Base-by-base conservation (phyloP, 257 asterid genomes). In the Marsdenia floribunda region DNA sequence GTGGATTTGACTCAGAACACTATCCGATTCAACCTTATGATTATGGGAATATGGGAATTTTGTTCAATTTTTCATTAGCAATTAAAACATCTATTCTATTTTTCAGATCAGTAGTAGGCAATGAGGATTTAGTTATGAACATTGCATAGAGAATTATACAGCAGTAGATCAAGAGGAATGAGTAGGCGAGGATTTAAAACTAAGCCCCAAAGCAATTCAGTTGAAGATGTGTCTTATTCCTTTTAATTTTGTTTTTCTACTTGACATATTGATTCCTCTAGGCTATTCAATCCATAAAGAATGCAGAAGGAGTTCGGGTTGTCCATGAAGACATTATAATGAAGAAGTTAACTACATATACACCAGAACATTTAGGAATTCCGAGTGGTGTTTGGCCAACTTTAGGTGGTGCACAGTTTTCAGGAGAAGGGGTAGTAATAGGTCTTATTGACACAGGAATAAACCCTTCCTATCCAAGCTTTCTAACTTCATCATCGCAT, bases 371-470 rank as follows among this genome's bases (percentile, higher is more conserved):
- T 69, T 74, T 90, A 76, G 90, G 89, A n/a, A 76, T 90, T 10
- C 83, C 80, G 0, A 58, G 21, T 6, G 86, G 84, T 40, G 88
- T 83, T 60, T 90, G 96, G 96, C 89, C 86, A 5, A 73, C 77
- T 59, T 70, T 87, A 58, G 96, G 94, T 22, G 94, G 90, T 52
- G 65, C 87, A 10, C 70, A 18, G 18, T 63, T 71, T 49, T 86
- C 94, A 19, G 94, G 90, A 2, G 92, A 88, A 3, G 92, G 89
- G 2, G 81, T 88, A 19, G 96, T 90, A 71, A 90, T 90, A 55
- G 92, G 96, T 46, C 72, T 90, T 37, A 82, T 90, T 53, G 96
- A 90, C 84, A 88, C 94, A 0, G 92, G 96, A 73, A 86, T 90
- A 65, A 89, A 86, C 71, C 93, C 90, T 53, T 79, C 68, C 42